Evolutionary conservation across 495 filamentous ascomycete genomes (phyloP).

Genomic region (Aspergillus mulundensis): DNA sequence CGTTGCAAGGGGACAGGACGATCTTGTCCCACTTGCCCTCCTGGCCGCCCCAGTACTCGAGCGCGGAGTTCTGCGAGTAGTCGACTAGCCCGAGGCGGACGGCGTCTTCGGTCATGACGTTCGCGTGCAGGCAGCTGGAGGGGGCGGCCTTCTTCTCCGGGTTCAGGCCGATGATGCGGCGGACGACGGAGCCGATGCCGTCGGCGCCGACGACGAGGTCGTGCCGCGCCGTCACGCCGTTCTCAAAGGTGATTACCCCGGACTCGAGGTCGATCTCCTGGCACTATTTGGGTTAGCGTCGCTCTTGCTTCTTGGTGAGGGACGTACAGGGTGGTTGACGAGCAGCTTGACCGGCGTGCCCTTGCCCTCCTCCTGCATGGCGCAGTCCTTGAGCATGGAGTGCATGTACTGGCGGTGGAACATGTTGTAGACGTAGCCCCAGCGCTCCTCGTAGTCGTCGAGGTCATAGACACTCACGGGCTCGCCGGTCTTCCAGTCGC

Average conservation of each 20-base stretch:
- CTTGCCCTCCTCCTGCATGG: conserved; percentile 37
- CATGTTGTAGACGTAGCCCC: conserved; percentile 51
- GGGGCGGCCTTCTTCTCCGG: conserved; percentile 44
- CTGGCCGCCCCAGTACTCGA: conserved; percentile 50
- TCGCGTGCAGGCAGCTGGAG: conserved; percentile 44
- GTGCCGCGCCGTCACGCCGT: conserved; percentile 29
- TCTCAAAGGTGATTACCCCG: conserved; percentile 35
- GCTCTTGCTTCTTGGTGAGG: background rate
- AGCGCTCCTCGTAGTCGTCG: conserved; percentile 40
- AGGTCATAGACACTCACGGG: conserved; percentile 43
- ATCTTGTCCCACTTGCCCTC: conserved; percentile 48
- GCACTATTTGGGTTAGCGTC: conserved; percentile 18
- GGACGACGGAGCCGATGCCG: conserved; percentile 43
- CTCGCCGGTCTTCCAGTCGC: conserved; percentile 46
- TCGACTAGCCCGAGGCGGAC: conserved; percentile 38
- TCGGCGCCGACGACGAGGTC: conserved; percentile 44
- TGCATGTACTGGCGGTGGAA: conserved; percentile 57
- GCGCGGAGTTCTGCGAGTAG: conserved; percentile 39
- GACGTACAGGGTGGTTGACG: conserved; percentile 40
- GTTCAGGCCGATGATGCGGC: conserved; percentile 37
- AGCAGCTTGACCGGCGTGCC: conserved; percentile 37
- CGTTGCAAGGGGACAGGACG: conserved; percentile 46
- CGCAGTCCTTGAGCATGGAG: conserved; percentile 47
- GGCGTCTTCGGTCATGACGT: conserved; percentile 41
- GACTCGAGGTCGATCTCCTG: conserved; percentile 33